Percentiles rank a stretch among this genome's conserved stretches.
Conservation (phyloP, 495 filamentous ascomycete genomes). For the Umbilicaria muhlenbergii region DNA sequence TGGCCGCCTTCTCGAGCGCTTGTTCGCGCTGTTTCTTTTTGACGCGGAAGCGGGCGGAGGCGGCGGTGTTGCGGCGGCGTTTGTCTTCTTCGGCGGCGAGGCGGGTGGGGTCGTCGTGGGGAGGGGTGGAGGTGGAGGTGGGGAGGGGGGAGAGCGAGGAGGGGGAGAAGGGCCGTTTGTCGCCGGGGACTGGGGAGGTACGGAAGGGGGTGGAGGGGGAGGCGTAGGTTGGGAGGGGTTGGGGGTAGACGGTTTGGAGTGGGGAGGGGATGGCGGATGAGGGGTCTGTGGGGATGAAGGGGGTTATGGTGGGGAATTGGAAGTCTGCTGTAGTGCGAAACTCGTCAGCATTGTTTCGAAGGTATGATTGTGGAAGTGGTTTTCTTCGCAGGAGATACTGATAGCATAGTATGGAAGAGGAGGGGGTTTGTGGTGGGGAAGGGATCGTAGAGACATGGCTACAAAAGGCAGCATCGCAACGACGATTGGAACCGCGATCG, state of each 20-base stretch:
- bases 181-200: no score
- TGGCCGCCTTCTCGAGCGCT: slow-evolving; percentile 74
- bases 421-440: no score
- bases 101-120: slow-evolving; percentile 40
- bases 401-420: no score
- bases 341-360: not conserved
- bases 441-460: no score
- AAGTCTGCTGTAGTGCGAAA: not conserved
- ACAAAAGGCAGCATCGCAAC: no score
- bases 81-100: slow-evolving; percentile 92
- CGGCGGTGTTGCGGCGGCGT: slow-evolving; percentile 88
- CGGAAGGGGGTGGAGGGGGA: not conserved
- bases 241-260: not conserved
- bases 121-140: slow-evolving; percentile 9
- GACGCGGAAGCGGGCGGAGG: slow-evolving; percentile 83
- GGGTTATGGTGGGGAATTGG: slow-evolving; percentile 5
- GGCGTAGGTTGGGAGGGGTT: not conserved
- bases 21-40: slow-evolving; percentile 99
- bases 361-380: not conserved
- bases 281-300: slow-evolving; percentile 4
- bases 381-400: not conserved
- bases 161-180: not conserved
- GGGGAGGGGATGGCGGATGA: slow-evolving; percentile 2
- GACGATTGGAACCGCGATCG: no score
- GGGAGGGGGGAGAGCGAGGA: not conserved